Percentiles rank a stretch among this genome's conserved stretches.
Conservation (phyloP, 2,329 filamentous ascomycete species). For the Fusarium buharicum region DNA sequence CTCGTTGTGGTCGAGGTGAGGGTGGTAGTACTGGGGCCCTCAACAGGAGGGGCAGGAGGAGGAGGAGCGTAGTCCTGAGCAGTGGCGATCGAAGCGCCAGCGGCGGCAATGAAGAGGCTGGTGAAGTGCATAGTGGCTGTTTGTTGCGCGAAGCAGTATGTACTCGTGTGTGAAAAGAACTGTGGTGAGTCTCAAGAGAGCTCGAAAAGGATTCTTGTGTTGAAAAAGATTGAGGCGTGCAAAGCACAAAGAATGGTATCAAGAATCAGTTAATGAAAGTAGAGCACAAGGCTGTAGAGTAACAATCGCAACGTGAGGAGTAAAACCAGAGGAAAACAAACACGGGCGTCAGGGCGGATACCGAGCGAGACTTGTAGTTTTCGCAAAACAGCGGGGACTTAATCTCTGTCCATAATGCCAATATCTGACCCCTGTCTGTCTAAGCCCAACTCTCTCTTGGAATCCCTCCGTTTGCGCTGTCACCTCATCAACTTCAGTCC, state of each 20-base stretch:
- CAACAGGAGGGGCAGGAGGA: not conserved
- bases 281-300: conserved; percentile 34
- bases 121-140: conserved; percentile 59
- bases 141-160: conserved; percentile 15
- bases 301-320: conserved; percentile 32
- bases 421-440: conserved; percentile 15
- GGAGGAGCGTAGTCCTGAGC: conserved; percentile 38
- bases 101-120: conserved; percentile 55
- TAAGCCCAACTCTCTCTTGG: not conserved
- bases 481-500: conserved; percentile 37
- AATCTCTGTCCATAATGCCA: conserved; percentile 34
- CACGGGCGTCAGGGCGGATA: conserved; percentile 29
- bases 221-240: conserved; percentile 34
- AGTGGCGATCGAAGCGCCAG: conserved; percentile 53
- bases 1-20: conserved; percentile 58
- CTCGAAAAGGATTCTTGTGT: conserved; percentile 20
- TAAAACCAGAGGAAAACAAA: conserved; percentile 18
- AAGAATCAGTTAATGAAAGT: conserved; percentile 33
- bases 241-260: conserved; percentile 34
- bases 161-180: conserved; percentile 24
- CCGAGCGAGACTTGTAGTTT: conserved; percentile 46
- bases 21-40: conserved; percentile 49
- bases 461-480: conserved; percentile 35
- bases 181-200: conserved; percentile 17
- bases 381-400: conserved; percentile 33